These are phyloP conservation scores for Leonotis leonurus DNA, from an alignment of 257 asterid genomes.

Conservation along the genomic window DNA sequence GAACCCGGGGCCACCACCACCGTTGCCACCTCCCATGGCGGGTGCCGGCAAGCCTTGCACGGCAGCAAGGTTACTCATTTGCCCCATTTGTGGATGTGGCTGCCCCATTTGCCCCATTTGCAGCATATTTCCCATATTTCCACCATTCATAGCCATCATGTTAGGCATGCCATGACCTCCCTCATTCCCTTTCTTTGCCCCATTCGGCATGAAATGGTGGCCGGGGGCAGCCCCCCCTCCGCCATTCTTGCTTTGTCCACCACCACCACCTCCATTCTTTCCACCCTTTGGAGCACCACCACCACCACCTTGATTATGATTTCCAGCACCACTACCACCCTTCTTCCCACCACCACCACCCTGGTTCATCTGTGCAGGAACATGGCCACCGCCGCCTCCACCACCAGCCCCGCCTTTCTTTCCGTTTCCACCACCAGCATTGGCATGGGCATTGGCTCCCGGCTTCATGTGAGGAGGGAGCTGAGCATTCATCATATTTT, in stretches of 20 bases:
- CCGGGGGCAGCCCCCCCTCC: slow-evolving; percentile 33
- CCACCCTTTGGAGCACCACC: slow-evolving; percentile 41
- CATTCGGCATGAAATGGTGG: slow-evolving; percentile 40
- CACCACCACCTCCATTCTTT: slow-evolving; percentile 30
- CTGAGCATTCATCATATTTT: slow-evolving; percentile 44
- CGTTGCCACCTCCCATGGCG: slow-evolving; percentile 36
- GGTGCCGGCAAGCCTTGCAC: slow-evolving; percentile 78
- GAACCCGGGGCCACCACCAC: slow-evolving; percentile 33
- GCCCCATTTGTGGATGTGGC: slow-evolving; percentile 47
- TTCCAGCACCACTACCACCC: slow-evolving; percentile 47
- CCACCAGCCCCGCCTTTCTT: slow-evolving; percentile 24
- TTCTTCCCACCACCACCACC: slow-evolving; percentile 36
- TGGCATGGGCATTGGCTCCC: slow-evolving; percentile 27
- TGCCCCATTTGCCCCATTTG: slow-evolving; percentile 39
- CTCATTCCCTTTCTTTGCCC: slow-evolving; percentile 60
- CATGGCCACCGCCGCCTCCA: slow-evolving; percentile 12
- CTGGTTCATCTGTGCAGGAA: slow-evolving; percentile 21
- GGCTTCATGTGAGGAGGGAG: slow-evolving; percentile 36
- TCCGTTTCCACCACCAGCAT: slow-evolving; percentile 17
- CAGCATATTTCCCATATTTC: background rate
- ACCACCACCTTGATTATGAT: slow-evolving; percentile 34
- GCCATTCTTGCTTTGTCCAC: slow-evolving; percentile 38
- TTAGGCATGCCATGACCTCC: slow-evolving; percentile 80
- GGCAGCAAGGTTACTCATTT: slow-evolving; percentile 47
- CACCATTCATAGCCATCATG: slow-evolving; percentile 66